Evolutionary conservation across 2,329 filamentous ascomycete species (phyloP).

Genomic region (Tolypocladium guangdongense): DNA sequence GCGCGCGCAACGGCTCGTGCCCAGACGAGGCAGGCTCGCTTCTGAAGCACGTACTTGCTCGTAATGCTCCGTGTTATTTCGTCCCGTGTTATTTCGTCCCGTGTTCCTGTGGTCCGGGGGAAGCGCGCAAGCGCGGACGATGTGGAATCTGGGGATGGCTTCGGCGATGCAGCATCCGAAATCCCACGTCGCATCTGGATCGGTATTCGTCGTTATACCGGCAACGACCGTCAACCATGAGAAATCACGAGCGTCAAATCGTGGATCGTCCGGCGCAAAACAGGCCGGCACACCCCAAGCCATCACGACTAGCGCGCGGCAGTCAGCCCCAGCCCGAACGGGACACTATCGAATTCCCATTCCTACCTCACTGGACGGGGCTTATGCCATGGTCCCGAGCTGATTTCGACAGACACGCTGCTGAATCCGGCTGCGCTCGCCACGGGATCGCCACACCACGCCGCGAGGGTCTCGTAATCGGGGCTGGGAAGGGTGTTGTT

Average conservation of each 20-base stretch:
- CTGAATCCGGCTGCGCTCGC: not conserved
- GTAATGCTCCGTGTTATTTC: no score
- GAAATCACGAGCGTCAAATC: not conserved
- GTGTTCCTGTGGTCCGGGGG: no score
- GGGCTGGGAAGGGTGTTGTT: not conserved
- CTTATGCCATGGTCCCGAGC: not conserved
- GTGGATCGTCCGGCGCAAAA: not conserved
- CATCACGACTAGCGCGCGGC: not conserved
- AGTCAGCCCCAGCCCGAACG: not conserved
- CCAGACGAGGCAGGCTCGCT: not conserved
- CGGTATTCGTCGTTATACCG: not conserved
- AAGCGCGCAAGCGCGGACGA: not conserved
- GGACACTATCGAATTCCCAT: not conserved
- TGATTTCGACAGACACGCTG: not conserved
- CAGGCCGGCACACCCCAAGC: not conserved
- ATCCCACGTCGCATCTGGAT: not conserved
- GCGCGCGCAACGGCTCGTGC: not conserved
- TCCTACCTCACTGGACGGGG: not conserved
- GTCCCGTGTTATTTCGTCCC: no score
- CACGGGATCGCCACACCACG: not conserved
- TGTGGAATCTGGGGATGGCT: not conserved
- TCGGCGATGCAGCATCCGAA: not conserved
- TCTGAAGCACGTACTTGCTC: no score
- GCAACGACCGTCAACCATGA: no score
- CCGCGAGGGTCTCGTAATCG: no score